Base-by-base conservation (phyloP, 768 basidiomycete genomes). In the Tricholoma sp. region DNA sequence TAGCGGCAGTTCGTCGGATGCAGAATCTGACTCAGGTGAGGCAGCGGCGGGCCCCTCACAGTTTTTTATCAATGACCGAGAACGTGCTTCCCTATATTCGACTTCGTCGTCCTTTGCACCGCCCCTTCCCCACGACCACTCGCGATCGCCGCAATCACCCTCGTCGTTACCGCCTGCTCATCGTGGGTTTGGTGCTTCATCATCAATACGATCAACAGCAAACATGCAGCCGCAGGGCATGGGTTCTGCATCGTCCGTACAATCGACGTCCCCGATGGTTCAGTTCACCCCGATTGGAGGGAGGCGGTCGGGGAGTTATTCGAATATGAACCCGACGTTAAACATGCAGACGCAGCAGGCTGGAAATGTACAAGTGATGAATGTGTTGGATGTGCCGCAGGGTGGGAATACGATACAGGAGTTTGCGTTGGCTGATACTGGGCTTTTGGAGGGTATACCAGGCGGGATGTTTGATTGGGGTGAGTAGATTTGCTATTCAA, bases 391-490 rank as follows among this genome's bases (percentile, higher is more conserved):
- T 63, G 80, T 76, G 3, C 78, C 81, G 21, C 81, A 81, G 61
- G 76, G 79, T 41, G 76, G 74, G 14, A 78, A 76, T 57, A 77
- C 78, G 19, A 69, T 89, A 60, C 82, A 85, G 54, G 85, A 87
- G 56, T 80, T 83, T 64, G 83, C 84, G 31, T 76, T 84, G 74
- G 80, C 82, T 18, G 88, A 90, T 66, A 81, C 72, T 58, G 85
- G 82, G 16, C 80, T 88, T 55, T 72, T 93, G 68, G 88, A 91
- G 59, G 89, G 89, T 1, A 83, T 93, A 53, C 91, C 91, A 43
- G 86, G 85, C 3, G 80, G 82, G 18, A 91, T 93, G 89, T 93
- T 91, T 71, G 89, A 92, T 69, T 93, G 89, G 88, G 83, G 89
- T 90, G 64, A 62, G 77, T 74, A 37, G 41, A 50, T 52, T 21